Evolutionary conservation across 2,329 filamentous ascomycete genomes (phyloP), one percentile per base, ranked within the genome.

Genomic region (Diaporthe ilicicola): DNA sequence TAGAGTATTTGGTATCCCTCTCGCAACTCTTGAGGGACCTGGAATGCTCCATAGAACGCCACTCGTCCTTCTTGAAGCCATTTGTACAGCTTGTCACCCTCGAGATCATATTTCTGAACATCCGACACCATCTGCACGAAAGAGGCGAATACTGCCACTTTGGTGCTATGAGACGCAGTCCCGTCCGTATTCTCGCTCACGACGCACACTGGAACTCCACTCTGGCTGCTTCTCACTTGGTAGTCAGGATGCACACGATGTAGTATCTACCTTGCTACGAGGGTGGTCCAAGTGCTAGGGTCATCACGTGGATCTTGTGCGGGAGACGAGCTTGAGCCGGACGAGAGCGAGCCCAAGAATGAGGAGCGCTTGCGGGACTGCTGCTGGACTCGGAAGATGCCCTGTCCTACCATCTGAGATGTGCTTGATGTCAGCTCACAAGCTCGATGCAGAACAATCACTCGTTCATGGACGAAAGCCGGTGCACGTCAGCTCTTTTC

Each of bases 31-130:
- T 19, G 42, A 24, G 59, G 59, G 1, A 62, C 59, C 17, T 62
- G 59, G 27, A 62, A 62, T 17, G 59, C 59, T 10, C 59, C 59
- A 24, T 62, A 62, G 42, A 62, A 62, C 5, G 59, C 59, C 27
- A 34, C 59, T 34, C 59, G 32, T 34, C 59, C 59, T 4, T 62
- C 59, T 19, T 62, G 59, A 7, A 62, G 59, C 42, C 59, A 42
- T 24, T 62, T 48, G 9, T 48, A 62, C 3, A 62, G 59, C 13
- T 24, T 48, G 29, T 62, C 59, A 34, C 59, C 59, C 27, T 62
- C 59, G 27, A 62, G 42, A 19, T 62, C 59, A 7, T 62, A 62
- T 19, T 62, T 62, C 42, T 62, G 59, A 5, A 62, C 59, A 24
- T 48, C 59, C 1, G 42, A 62, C 15, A 62, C 59, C 59, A 48